A percentile compares a stretch with the other conserved stretches of the same genome.
Evolutionary conservation across 1,284 basidiomycete species (phyloP).

Genomic region (Golubevia sp.): DNA sequence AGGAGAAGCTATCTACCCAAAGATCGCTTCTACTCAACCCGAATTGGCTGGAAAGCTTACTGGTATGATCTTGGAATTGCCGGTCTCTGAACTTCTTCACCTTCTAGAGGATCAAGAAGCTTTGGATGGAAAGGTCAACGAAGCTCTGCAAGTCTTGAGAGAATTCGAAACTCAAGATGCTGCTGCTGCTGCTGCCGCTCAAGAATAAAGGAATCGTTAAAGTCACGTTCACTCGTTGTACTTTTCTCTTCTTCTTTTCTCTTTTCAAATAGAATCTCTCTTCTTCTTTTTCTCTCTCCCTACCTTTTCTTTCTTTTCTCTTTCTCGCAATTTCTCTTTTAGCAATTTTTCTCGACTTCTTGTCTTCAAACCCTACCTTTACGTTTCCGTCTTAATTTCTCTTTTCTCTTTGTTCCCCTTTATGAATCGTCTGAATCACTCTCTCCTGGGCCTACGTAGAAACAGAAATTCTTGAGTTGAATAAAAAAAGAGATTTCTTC

Average conservation of each 20-base stretch:
- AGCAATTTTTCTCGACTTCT: too few species aligned
- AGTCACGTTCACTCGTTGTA: not conserved
- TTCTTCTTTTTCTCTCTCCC: not conserved
- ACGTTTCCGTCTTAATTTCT: too few species aligned
- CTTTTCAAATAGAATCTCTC: not conserved
- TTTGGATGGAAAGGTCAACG: constrained; percentile 55
- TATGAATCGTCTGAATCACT: too few species aligned
- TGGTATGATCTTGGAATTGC: constrained; percentile 61
- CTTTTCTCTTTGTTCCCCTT: too few species aligned
- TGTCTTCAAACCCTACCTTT: too few species aligned
- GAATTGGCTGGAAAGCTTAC: constrained; percentile 60
- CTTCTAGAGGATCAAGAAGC: constrained; percentile 58
- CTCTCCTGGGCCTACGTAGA: too few species aligned
- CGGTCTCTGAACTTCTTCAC: constrained; percentile 58
- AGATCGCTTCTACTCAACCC: constrained; percentile 52
- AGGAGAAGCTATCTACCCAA: constrained; percentile 61
- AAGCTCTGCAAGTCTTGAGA: constrained; percentile 57
- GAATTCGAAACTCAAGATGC: constrained; percentile 44
- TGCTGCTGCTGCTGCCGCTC: not conserved
- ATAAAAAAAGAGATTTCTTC: too few species aligned
- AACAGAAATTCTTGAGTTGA: too few species aligned
- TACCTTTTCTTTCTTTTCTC: not conserved
- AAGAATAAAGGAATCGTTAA: constrained; percentile 1
- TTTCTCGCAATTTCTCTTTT: constrained; percentile 1
- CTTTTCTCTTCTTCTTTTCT: not conserved